These are phyloP conservation scores for Rhinocladiella similis DNA, from an alignment of 2,329 filamentous ascomycete genomes.

Conservation along the genomic window DNA sequence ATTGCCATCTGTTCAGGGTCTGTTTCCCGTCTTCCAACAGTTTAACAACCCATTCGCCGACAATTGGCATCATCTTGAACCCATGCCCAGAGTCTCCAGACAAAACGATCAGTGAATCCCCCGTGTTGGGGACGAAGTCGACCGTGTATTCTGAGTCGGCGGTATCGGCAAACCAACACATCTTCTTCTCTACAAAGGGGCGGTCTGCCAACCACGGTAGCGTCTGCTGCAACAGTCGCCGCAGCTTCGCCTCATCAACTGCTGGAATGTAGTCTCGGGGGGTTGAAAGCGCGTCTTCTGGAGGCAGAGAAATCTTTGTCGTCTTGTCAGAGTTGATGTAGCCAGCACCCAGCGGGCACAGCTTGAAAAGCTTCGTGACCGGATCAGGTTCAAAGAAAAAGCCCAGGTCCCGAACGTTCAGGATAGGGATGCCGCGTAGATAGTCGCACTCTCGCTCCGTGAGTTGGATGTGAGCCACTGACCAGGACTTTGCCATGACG, in stretches of 20 bases:
- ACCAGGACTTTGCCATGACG: conserved; percentile 59
- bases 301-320: conserved; percentile 44
- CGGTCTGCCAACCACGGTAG: conserved; percentile 56
- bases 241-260: conserved; percentile 54
- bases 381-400: conserved; percentile 68
- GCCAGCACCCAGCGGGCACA: conserved; percentile 61
- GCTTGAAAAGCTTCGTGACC: conserved; percentile 58
- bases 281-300: conserved; percentile 34
- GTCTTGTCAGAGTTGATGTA: conserved; percentile 52
- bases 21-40: conserved; percentile 50
- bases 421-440: conserved; percentile 61
- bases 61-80: conserved; percentile 63
- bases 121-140: conserved; percentile 56
- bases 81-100: conserved; percentile 63
- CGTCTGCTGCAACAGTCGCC: conserved; percentile 52
- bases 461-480: conserved; percentile 60
- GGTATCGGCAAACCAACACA: conserved; percentile 68
- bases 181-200: conserved; percentile 55
- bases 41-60: conserved; percentile 56
- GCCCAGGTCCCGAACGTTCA: conserved; percentile 61
- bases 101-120: conserved; percentile 50
- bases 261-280: conserved; percentile 51
- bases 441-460: conserved; percentile 54
- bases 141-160: conserved; percentile 61
- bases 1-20: conserved; percentile 50